These are phyloP conservation scores for Diaporthe ampelina DNA, from an alignment of 2,329 filamentous ascomycete genomes.

Conservation along the genomic window DNA sequence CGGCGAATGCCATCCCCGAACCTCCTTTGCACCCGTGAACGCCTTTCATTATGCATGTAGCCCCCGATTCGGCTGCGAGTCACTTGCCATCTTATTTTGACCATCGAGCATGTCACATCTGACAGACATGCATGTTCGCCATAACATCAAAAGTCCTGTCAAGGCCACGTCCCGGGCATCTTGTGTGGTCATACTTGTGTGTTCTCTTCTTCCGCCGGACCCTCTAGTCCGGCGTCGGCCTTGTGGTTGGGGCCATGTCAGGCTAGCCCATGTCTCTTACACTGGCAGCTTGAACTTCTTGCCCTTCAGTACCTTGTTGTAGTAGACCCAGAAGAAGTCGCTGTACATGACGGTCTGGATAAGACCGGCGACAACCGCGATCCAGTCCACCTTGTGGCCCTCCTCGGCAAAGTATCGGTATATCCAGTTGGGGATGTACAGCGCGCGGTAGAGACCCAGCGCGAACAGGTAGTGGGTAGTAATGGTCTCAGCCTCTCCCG, in stretches of 20 bases:
- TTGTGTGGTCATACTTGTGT: background rate
- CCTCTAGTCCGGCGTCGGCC: background rate
- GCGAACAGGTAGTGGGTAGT: conserved; percentile 98
- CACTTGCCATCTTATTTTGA: conserved; percentile 12
- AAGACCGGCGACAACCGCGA: conserved; percentile 89
- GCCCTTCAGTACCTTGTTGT: conserved; percentile 92
- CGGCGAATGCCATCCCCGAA: conserved; percentile 21
- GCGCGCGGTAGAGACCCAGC: conserved; percentile 87
- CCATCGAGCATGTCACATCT: conserved; percentile 2
- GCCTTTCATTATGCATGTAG: conserved; percentile 42
- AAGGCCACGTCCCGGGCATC: background rate
- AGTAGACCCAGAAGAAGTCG: conserved; percentile 99
- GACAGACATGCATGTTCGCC: conserved; percentile 10
- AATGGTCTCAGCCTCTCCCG: conserved; percentile 98
- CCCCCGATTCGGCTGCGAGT: background rate
- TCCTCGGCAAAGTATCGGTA: conserved; percentile 86
- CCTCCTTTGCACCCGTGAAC: conserved; percentile 35
- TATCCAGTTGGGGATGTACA: conserved; percentile 99
- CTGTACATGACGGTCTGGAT: conserved; percentile 96
- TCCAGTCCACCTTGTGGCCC: conserved; percentile 82
- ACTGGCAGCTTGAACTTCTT: conserved; percentile 91
- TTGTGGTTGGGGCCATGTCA: background rate
- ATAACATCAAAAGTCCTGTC: conserved; percentile 18
- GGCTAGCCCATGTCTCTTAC: conserved; percentile 55
- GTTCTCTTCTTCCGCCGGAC: background rate